A percentile compares a stretch with the other conserved stretches of the same genome.
Conservation (phyloP, 1,284 basidiomycete genomes). For the Ganoderma sinense region DNA sequence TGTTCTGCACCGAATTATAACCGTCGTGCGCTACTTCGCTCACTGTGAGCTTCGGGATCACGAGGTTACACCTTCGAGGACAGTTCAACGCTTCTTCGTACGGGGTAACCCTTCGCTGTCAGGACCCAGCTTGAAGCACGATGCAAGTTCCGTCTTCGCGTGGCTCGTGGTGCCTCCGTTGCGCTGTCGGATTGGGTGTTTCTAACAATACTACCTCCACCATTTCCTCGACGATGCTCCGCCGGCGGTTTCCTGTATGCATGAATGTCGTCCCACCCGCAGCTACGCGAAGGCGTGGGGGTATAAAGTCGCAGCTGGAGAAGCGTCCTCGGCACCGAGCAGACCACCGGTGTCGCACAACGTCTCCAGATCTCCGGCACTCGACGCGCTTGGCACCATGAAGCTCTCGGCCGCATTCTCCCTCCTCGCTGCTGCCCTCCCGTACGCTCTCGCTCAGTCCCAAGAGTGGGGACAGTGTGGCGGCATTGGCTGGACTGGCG, state of each 20-base stretch:
- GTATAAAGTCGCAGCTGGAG: conserved; percentile 26
- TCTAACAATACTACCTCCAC: conserved; percentile 16
- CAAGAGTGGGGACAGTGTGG: conserved; percentile 46
- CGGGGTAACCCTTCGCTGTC: conserved; percentile 15
- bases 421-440: conserved; percentile 38
- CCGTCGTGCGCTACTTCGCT: conserved; percentile 12
- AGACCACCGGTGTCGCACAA: neutral
- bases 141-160: neutral
- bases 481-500: conserved; percentile 45
- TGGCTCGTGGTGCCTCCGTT: neutral
- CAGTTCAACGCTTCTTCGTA: neutral
- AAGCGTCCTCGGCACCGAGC: conserved; percentile 18
- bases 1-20: conserved; percentile 20
- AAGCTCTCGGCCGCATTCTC: conserved; percentile 39
- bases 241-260: neutral
- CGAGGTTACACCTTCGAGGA: neutral
- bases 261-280: neutral
- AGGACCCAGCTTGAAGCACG: neutral
- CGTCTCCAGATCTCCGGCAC: neutral
- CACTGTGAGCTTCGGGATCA: conserved; percentile 2
- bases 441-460: conserved; percentile 41
- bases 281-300: too few species aligned
- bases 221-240: conserved; percentile 31
- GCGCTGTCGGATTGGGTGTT: neutral
- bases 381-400: conserved; percentile 22